phyloP scores from a whole-genome alignment of 495 filamentous ascomycete species.

The Annulohypoxylon bovei region DNA sequence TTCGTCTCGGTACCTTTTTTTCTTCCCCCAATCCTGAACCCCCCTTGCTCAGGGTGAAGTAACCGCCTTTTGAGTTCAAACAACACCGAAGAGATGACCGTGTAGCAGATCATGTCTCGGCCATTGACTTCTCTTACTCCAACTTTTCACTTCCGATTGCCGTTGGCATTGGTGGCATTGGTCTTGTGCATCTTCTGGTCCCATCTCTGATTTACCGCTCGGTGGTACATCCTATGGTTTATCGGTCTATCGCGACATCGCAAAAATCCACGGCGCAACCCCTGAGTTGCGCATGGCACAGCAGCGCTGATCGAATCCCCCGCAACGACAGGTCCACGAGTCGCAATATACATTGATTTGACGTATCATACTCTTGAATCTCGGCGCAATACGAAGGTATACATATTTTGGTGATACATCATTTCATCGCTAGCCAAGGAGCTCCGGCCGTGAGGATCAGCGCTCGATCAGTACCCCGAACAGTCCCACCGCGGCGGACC shows the following conservation, averaged over 20 bases:
- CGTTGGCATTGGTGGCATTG: constrained; percentile 8
- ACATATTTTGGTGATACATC: constrained; percentile 2
- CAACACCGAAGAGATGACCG: constrained; percentile 36
- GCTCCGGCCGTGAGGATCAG: constrained; percentile 28
- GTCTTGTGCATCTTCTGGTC: constrained; percentile 4
- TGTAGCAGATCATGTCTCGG: constrained; percentile 45
- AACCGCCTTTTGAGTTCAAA: constrained; percentile 40
- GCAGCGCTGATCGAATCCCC: constrained; percentile 32
- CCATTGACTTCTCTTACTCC: constrained; percentile 22
- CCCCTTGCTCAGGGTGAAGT: constrained; percentile 35
- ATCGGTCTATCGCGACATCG: constrained; percentile 13
- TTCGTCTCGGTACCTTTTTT: constrained; percentile 28
- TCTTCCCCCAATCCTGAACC: constrained; percentile 1
- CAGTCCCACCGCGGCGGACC: constrained; percentile 33
- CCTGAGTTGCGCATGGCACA: constrained; percentile 36
- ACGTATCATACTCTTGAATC: constrained; percentile 2
- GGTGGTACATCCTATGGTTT: not conserved
- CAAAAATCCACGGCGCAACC: constrained; percentile 3
- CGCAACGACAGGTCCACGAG: constrained; percentile 20
- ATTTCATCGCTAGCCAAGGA: not conserved
- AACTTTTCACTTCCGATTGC: constrained; percentile 14
- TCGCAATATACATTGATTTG: constrained; percentile 10
- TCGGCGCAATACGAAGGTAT: constrained; percentile 12
- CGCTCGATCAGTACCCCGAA: constrained; percentile 25
- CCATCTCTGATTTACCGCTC: constrained; percentile 7